Percentiles rank a stretch among this genome's conserved stretches.
These are phyloP conservation scores for Otatea glauca DNA, from an alignment of 176 grass and related monocot species.

Conservation along the genomic window DNA sequence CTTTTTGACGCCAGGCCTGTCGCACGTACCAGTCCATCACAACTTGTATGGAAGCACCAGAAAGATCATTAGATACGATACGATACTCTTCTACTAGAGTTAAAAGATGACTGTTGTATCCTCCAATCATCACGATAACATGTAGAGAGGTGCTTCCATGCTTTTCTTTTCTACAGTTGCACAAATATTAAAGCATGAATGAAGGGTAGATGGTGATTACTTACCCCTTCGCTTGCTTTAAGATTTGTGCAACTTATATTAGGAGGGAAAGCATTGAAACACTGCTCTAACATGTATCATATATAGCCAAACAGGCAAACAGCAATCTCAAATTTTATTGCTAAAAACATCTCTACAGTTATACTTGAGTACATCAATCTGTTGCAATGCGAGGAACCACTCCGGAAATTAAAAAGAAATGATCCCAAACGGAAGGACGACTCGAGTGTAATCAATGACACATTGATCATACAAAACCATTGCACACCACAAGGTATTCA, in stretches of 20 bases:
- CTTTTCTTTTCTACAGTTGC: no score
- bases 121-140: not conserved
- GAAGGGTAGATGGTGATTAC: no score
- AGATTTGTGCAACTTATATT: no score
- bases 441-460: slow-evolving; percentile 39
- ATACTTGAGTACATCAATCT: slow-evolving; percentile 30
- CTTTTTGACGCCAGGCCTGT: no score
- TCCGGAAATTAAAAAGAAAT: slow-evolving; percentile 42
- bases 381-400: slow-evolving; percentile 44
- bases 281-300: not conserved
- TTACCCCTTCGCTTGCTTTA: no score
- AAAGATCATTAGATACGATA: not conserved
- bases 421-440: slow-evolving; percentile 35
- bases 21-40: no score
- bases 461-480: slow-evolving; percentile 49
- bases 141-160: no score
- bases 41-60: not conserved
- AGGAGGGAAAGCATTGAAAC: no score
- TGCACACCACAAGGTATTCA: slow-evolving; percentile 42
- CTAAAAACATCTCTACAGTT: slow-evolving; percentile 45
- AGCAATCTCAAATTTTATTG: slow-evolving; percentile 37
- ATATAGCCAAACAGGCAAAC: not conserved
- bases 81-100: not conserved
- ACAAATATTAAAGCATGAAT: no score
- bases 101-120: not conserved